These are phyloP conservation scores for Exophiala mesophila DNA, from an alignment of 2,329 filamentous ascomycete genomes.

Conservation along the genomic window DNA sequence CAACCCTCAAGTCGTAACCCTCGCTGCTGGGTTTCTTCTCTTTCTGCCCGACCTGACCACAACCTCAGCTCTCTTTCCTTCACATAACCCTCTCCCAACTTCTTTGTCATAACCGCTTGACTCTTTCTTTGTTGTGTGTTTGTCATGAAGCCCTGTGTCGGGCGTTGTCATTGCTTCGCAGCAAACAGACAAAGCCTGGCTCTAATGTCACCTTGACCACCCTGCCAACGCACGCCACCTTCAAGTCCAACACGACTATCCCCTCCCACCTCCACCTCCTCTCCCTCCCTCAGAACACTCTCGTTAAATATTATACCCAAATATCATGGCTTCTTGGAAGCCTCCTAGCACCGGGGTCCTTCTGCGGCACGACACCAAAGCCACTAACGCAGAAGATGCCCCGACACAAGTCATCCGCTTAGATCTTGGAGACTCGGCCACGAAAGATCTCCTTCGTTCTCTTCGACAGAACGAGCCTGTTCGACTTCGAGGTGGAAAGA, in stretches of 20 bases:
- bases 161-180: slow-evolving; percentile 21
- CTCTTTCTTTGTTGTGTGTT: slow-evolving; percentile 5
- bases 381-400: slow-evolving; percentile 24
- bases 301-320: too few species aligned
- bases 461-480: slow-evolving; percentile 40
- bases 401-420: slow-evolving; percentile 44
- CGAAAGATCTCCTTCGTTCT: slow-evolving; percentile 43
- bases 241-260: slow-evolving; percentile 1
- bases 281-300: not conserved
- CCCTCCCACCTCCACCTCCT: not conserved
- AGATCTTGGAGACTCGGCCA: slow-evolving; percentile 40
- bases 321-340: slow-evolving; percentile 20
- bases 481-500: slow-evolving; percentile 44
- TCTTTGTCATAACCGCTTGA: not conserved
- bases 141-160: slow-evolving; percentile 16
- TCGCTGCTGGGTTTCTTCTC: slow-evolving; percentile 11
- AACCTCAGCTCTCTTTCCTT: slow-evolving; percentile 1
- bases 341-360: slow-evolving; percentile 20
- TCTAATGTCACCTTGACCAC: slow-evolving; percentile 9
- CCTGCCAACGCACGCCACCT: slow-evolving; percentile 4
- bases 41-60: not conserved
- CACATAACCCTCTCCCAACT: not conserved
- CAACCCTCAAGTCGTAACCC: too few species aligned
- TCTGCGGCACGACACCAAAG: slow-evolving; percentile 9
- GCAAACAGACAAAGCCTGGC: slow-evolving; percentile 12